Percentiles rank a stretch among this genome's conserved stretches.
These are phyloP conservation scores for Sclerotinia borealis DNA, from an alignment of 2,329 filamentous ascomycete genomes.

Conservation along the genomic window DNA sequence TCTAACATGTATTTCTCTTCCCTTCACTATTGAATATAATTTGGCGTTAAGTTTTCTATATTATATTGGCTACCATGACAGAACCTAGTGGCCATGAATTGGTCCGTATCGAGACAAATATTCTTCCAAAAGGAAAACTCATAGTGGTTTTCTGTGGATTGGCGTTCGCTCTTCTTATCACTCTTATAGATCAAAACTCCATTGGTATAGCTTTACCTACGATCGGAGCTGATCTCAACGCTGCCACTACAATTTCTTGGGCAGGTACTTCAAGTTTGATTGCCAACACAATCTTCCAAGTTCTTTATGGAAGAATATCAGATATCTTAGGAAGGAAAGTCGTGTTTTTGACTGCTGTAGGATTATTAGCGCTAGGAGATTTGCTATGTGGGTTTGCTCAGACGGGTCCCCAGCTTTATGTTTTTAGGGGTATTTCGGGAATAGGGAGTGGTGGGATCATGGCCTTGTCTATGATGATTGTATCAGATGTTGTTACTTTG, in stretches of 20 bases:
- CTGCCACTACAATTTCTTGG: constrained; percentile 48
- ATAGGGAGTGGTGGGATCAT: constrained; percentile 57
- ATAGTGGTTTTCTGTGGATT: constrained; percentile 46
- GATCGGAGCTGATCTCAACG: constrained; percentile 41
- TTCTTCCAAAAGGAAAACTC: constrained; percentile 46
- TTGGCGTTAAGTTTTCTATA: background rate
- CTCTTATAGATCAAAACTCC: constrained; percentile 37
- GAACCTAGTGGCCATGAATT: constrained; percentile 19
- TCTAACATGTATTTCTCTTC: background rate
- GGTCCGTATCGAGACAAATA: constrained; percentile 46
- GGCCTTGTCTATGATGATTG: constrained; percentile 55
- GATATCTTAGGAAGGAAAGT: constrained; percentile 57
- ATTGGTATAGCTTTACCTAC: constrained; percentile 43
- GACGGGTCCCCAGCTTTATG: constrained; percentile 52
- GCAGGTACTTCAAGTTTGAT: constrained; percentile 48
- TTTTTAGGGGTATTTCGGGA: constrained; percentile 54
- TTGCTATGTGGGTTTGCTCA: constrained; percentile 52
- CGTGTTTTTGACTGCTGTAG: constrained; percentile 48
- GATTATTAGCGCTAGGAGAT: constrained; percentile 49
- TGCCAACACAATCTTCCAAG: constrained; percentile 56
- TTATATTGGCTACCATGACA: constrained; percentile 16
- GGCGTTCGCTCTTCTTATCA: constrained; percentile 47
- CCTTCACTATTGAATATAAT: background rate
- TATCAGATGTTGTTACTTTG: constrained; percentile 53
- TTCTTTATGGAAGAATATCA: constrained; percentile 56